Conservation (phyloP, 768 basidiomycete genomes). For the Suillus luteus region DNA sequence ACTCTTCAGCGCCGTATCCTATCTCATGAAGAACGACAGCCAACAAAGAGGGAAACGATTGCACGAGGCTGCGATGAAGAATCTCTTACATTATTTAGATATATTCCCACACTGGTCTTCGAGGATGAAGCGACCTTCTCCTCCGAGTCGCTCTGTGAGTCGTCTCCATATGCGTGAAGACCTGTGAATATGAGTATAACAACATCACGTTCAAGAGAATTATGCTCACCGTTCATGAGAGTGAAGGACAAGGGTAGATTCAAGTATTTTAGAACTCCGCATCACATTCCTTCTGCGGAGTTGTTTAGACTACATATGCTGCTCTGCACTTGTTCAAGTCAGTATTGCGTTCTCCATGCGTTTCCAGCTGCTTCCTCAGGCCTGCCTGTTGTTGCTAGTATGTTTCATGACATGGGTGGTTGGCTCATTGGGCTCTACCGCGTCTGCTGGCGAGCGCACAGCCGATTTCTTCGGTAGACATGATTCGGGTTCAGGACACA, state of each 20-base stretch:
- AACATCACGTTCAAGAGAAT: constrained; percentile 5
- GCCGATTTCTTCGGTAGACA: constrained; percentile 49
- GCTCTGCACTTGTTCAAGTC: neutral
- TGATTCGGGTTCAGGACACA: constrained; percentile 53
- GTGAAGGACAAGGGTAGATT: constrained; percentile 11
- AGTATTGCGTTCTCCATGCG: constrained; percentile 20
- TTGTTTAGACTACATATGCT: constrained; percentile 20
- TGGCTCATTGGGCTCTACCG: constrained; percentile 25
- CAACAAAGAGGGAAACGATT: constrained; percentile 67
- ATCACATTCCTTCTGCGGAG: constrained; percentile 21
- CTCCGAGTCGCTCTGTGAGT: constrained; percentile 61
- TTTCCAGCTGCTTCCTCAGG: constrained; percentile 25
- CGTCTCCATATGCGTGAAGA: constrained; percentile 64
- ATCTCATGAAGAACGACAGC: constrained; percentile 60
- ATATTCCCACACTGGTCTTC: constrained; percentile 14
- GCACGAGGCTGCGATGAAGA: constrained; percentile 38
- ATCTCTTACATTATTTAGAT: constrained; percentile 61
- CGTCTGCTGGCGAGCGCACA: constrained; percentile 36
- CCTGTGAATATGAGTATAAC: constrained; percentile 37
- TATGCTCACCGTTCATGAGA: constrained; percentile 34
- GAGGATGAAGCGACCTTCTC: constrained; percentile 38
- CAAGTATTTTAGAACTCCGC: constrained; percentile 29
- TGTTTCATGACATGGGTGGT: constrained; percentile 39
- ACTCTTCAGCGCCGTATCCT: constrained; percentile 58
- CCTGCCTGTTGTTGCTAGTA: constrained; percentile 31